phyloP scores from a whole-genome alignment of 208 protist genomes.

The Acanthamoeba sp. region DNA sequence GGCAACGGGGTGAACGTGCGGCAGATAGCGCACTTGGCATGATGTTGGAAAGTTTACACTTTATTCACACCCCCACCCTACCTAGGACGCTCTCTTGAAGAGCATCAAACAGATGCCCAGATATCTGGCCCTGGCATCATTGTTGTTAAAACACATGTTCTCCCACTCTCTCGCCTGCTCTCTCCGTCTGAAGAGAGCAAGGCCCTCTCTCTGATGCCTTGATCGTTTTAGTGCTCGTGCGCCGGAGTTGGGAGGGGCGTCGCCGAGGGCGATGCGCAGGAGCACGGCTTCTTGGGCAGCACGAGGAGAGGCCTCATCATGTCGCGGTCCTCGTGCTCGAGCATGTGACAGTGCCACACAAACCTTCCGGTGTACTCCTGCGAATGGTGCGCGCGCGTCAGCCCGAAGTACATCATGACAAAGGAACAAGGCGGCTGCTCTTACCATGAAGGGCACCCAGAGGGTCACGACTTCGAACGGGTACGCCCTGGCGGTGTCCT shows the following conservation, averaged over 20 bases:
- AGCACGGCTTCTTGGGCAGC: not conserved
- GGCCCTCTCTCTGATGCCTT: too few species aligned
- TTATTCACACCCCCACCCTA: too few species aligned
- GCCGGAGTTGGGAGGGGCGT: not conserved
- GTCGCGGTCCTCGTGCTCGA: conserved; percentile 54
- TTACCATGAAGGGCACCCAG: not conserved
- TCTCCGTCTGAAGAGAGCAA: too few species aligned
- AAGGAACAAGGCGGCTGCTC: not conserved
- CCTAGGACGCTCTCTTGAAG: too few species aligned
- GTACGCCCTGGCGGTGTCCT: conserved; percentile 9
- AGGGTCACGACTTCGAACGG: conserved; percentile 40
- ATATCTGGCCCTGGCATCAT: too few species aligned
- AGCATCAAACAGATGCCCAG: too few species aligned
- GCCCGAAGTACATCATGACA: not conserved
- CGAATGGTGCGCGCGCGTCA: not conserved
- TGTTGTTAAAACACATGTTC: too few species aligned
- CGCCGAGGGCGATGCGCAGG: not conserved
- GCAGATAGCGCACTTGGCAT: too few species aligned
- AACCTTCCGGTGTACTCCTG: not conserved
- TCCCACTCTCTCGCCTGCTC: too few species aligned
- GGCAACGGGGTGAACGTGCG: too few species aligned
- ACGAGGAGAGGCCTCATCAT: conserved; percentile 54
- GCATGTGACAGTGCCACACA: conserved; percentile 61
- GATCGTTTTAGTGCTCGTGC: not conserved
- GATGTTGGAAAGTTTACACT: too few species aligned